Evolutionary conservation across 2,329 filamentous ascomycete species (phyloP).

Genomic region (Verruconis gallopava): DNA sequence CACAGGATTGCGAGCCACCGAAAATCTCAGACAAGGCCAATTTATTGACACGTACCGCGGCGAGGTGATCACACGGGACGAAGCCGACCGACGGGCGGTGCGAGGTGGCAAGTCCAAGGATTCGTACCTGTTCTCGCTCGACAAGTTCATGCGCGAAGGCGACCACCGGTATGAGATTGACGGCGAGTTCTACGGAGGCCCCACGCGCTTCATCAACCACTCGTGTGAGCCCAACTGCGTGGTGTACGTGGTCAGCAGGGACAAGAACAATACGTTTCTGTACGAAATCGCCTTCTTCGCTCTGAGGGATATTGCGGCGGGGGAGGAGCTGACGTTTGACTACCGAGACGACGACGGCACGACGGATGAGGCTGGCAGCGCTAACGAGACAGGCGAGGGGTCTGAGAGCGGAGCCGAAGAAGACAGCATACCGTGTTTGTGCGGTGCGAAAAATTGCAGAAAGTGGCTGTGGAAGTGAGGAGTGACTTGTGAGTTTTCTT

Average conservation of each 20-base stretch:
- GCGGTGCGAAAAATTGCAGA: conserved; percentile 52
- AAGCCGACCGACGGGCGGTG: conserved; percentile 53
- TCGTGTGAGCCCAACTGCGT: conserved; percentile 67
- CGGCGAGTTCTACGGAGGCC: conserved; percentile 65
- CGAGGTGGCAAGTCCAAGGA: conserved; percentile 52
- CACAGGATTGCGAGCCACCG: conserved; percentile 49
- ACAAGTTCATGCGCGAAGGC: conserved; percentile 60
- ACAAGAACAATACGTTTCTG: conserved; percentile 59
- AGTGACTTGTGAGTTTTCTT: too few species aligned
- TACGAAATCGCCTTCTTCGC: conserved; percentile 72
- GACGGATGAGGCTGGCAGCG: conserved; percentile 16
- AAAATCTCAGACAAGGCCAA: conserved; percentile 55
- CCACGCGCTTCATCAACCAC: conserved; percentile 74
- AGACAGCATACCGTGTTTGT: conserved; percentile 36
- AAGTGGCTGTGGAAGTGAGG: conserved; percentile 53
- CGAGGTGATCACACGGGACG: conserved; percentile 35
- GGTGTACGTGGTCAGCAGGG: conserved; percentile 67
- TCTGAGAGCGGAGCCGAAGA: conserved; percentile 17
- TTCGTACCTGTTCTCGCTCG: conserved; percentile 67
- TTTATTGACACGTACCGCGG: conserved; percentile 73
- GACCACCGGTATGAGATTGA: conserved; percentile 35
- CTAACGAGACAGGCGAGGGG: conserved; percentile 20
- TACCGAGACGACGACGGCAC: conserved; percentile 54
- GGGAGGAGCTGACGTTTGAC: conserved; percentile 66
- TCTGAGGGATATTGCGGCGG: conserved; percentile 47